Base-by-base conservation (phyloP, 495 filamentous ascomycete species). In the Penicillium cataractarum region DNA sequence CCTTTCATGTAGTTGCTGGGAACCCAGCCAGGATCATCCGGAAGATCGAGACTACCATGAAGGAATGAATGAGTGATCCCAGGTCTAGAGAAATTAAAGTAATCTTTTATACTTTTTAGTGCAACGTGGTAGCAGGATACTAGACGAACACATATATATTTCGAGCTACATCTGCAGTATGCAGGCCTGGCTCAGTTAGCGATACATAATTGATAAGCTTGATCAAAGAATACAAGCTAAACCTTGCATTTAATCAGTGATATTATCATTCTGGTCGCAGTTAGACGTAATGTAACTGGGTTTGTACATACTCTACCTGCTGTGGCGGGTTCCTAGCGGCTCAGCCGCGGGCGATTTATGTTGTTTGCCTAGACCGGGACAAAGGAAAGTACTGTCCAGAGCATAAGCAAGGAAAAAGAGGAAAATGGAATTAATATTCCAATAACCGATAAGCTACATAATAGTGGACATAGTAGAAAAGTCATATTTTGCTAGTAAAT, bases 21-120 rank as follows among this genome's bases (percentile, higher is more conserved):
- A 92, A 90, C 65, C 89, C 89, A 58, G 89, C 87, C 1, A 82
- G 73, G 62, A 76, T 90, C 12, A 73, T 91, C 50, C 82, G 75
- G 60, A 83, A 76, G 66, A 82, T 89, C 66, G 80, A 83, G 55
- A 74, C 73, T 2, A 67, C 70, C 12, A 77, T 77, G 74, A 63
- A 39, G 13, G 58, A 60, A 33, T 52, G n/a, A 54, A 29, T 1
- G 26, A 24, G 5, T 12, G 13, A 39, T 17, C 35, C 4, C 8
- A n/a, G 31, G 4, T n/a, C 7, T 19, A 9, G 31, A 46, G 19
- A 39, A 39, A 15, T 39, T 3, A 24, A 22, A 22, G 42, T 21
- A 13, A 24, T 8, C 12, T 44, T 3, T 19, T 6, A 12, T 52
- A 13, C 49, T n/a, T 35, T 55, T 24, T 35, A 44, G 27, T 35